Percentiles rank a stretch among this genome's conserved stretches.
These are phyloP conservation scores for Penicillium sp. DNA, from an alignment of 2,329 filamentous ascomycete genomes.

Conservation along the genomic window DNA sequence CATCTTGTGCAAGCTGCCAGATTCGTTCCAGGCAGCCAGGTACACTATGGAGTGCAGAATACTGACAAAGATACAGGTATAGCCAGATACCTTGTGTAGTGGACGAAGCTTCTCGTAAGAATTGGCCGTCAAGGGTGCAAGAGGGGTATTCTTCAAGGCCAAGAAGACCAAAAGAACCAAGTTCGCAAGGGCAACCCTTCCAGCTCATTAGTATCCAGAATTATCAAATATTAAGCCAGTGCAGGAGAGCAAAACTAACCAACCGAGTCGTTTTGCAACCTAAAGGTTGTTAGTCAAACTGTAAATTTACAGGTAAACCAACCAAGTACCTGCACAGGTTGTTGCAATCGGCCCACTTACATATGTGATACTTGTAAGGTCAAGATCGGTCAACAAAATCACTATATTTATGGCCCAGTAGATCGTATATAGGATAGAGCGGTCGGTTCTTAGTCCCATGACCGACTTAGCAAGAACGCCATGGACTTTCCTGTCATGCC, in stretches of 20 bases:
- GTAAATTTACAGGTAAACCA: neutral
- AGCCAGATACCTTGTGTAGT: slow-evolving; percentile 19
- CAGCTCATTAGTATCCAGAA: neutral
- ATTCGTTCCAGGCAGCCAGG: slow-evolving; percentile 3
- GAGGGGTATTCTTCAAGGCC: slow-evolving; percentile 17
- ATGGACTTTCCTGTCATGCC: neutral
- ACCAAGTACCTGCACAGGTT: no score
- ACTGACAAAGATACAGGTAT: slow-evolving; percentile 16
- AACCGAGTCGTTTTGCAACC: slow-evolving; percentile 13
- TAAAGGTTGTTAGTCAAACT: neutral
- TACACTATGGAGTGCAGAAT: slow-evolving; percentile 2
- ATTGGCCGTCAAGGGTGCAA: slow-evolving; percentile 14
- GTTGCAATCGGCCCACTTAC: neutral
- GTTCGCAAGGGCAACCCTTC: slow-evolving; percentile 16
- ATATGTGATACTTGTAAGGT: neutral
- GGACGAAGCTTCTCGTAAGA: slow-evolving; percentile 23
- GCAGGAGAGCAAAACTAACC: neutral
- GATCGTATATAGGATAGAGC: slow-evolving; percentile 7
- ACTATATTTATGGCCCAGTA: slow-evolving; percentile 15
- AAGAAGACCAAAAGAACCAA: slow-evolving; percentile 17
- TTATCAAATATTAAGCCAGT: no score
- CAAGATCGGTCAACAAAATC: slow-evolving; percentile 4
- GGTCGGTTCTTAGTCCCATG: slow-evolving; percentile 3
- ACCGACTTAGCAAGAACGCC: slow-evolving; percentile 1
- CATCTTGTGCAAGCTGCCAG: neutral